Conservation (phyloP, 345 rosid genomes). For the Punica granatum region DNA sequence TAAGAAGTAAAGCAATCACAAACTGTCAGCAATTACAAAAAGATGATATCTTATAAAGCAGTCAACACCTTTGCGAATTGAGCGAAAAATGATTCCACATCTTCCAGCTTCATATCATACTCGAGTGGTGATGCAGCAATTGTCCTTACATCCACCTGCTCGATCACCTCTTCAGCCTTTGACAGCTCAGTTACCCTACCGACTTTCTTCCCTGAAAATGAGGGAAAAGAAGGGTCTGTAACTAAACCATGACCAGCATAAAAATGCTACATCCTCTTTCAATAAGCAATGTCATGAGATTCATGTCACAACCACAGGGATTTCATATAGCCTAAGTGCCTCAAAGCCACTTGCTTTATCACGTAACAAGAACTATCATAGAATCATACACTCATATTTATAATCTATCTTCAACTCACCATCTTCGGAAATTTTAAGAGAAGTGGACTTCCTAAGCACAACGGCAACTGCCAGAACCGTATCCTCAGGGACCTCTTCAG, state of each 20-base stretch:
- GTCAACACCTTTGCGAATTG: constrained; percentile 58
- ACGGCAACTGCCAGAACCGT: constrained; percentile 75
- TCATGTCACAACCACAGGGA: neutral
- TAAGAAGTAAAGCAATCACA: neutral
- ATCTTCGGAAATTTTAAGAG: constrained; percentile 81
- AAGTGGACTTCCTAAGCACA: constrained; percentile 58
- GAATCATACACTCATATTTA: neutral
- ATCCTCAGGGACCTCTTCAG: constrained; percentile 66
- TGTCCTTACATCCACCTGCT: constrained; percentile 68
- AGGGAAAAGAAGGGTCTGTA: constrained; percentile 3
- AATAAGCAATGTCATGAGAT: neutral
- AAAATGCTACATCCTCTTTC: neutral
- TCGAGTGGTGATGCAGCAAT: constrained; percentile 66
- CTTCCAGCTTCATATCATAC: constrained; percentile 60
- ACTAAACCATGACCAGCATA: neutral
- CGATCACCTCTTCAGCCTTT: constrained; percentile 60
- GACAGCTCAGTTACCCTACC: constrained; percentile 59
- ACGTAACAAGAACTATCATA: neutral
- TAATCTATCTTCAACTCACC: constrained; percentile 32
- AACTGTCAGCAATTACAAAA: neutral
- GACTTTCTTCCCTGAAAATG: constrained; percentile 55
- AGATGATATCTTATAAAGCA: neutral
- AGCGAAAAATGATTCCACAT: constrained; percentile 56
- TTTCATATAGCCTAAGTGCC: neutral
- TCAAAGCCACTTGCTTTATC: neutral